Conservation (phyloP, 2,329 filamentous ascomycete species). For the Corynespora cassiicola region DNA sequence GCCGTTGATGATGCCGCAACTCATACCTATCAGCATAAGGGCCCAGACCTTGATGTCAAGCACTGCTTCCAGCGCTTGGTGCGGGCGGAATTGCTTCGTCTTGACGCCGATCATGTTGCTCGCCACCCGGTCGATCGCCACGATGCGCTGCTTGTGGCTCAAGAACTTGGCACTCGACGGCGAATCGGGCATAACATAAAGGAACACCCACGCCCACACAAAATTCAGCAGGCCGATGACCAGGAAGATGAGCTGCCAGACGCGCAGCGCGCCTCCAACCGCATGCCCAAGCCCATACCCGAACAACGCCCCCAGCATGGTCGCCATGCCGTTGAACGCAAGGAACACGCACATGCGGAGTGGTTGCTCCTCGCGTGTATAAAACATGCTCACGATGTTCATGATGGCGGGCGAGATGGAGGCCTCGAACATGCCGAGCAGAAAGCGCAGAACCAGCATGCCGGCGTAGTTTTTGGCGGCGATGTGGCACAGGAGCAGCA, state of each 20-base stretch:
- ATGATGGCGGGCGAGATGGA: conserved; percentile 43
- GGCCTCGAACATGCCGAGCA: conserved; percentile 47
- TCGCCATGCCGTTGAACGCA: conserved; percentile 47
- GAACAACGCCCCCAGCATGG: conserved; percentile 45
- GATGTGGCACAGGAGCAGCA: conserved; percentile 47
- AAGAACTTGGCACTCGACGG: conserved; percentile 46
- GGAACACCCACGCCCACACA: conserved; percentile 42
- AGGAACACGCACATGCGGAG: conserved; percentile 55
- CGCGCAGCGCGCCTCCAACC: conserved; percentile 27
- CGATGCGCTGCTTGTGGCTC: conserved; percentile 45
- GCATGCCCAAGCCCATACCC: conserved; percentile 45
- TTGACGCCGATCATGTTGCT: conserved; percentile 52
- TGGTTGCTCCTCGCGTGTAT: conserved; percentile 42
- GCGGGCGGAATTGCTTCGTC: conserved; percentile 43
- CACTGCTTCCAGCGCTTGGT: conserved; percentile 49
- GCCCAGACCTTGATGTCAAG: conserved; percentile 50
- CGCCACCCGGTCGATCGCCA: conserved; percentile 49
- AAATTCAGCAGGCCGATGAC: conserved; percentile 46
- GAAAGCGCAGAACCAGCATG: conserved; percentile 47
- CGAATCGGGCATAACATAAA: conserved; percentile 46
- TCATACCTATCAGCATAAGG: conserved; percentile 49
- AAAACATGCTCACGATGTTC: conserved; percentile 48
- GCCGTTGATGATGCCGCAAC: conserved; percentile 58
- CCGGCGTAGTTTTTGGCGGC: conserved; percentile 46
- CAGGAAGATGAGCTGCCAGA: conserved; percentile 47